Base-by-base conservation (phyloP, 2,329 filamentous ascomycete species). In the Pyrenochaeta sp. region DNA sequence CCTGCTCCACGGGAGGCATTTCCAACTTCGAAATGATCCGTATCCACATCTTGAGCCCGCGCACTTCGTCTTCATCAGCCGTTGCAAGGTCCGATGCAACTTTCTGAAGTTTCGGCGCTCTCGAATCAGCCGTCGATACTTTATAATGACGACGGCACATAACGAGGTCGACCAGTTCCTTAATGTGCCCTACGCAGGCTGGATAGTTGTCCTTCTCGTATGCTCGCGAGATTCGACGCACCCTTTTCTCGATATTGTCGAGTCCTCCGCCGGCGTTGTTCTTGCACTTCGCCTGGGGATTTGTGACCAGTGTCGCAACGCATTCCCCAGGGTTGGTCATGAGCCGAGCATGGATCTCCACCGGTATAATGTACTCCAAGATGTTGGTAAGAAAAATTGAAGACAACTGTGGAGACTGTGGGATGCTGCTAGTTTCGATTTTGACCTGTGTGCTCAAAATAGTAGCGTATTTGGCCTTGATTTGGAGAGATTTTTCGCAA, bases 291-390 rank as follows among this genome's bases (percentile, higher is more conserved):
- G 1, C 1, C 6, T 29, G 20, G 1, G 34, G 15, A 6, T 36
- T 11, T 2, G 1, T 19, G 17, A 37, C 41, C 6, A 26, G 10
- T 1, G 41, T 31, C 2, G 27, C 41, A 9, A 26, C 9, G 15
- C 41, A 42, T 1, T 3, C 6, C 7, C 2, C 6, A 3, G 27
- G n/a, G 20, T 23, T 8, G 14, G 9, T 13, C 13, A 6, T 21
- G 6, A 45, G 30, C 1, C 29, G 40, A 3, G 19, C 4, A 4
- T 45, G 36, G 4, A 45, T 34, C 2, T 31, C 14, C 6, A 14
- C 15, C 10, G 42, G 42, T 2, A 31, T 10, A 7, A 45, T 30
- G 2, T 41, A 30, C 15, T 40, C 36, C 1, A 45, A 14, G 10
- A 32, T 7, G n/a, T 17, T 26, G 6, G 18, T 1, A 13, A 43